These are phyloP conservation scores for Nematocida ironsii DNA, from an alignment of 371 early-diverging fungal genomes.

Conservation along the genomic window DNA sequence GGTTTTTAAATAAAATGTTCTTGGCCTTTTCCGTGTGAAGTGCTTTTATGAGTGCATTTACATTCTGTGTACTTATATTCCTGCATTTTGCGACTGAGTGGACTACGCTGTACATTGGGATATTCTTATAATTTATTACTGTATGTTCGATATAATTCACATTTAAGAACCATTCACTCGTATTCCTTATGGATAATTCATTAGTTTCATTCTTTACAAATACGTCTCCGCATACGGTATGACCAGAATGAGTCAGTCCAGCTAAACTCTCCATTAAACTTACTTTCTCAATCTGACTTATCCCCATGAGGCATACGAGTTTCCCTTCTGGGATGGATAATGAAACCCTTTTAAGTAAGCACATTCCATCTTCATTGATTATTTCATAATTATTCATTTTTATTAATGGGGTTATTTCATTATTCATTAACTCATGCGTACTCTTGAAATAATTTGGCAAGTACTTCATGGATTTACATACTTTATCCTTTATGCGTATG, in stretches of 20 bases:
- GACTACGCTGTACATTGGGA: background rate
- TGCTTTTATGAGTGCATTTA: background rate
- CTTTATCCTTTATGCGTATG: too few relatives aligned
- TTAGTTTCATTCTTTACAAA: conserved; percentile 57
- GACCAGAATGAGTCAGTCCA: conserved; percentile 72
- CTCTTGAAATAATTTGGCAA: too few relatives aligned
- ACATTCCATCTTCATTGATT: background rate
- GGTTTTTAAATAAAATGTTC: background rate
- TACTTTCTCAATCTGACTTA: conserved; percentile 73
- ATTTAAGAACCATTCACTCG: conserved; percentile 11
- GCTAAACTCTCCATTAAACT: conserved; percentile 67
- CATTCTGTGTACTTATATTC: background rate
- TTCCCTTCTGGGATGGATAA: conserved; percentile 17
- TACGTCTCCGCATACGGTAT: conserved; percentile 72
- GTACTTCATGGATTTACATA: too few relatives aligned
- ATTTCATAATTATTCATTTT: conserved; percentile 3
- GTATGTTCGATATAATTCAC: background rate
- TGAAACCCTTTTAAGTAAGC: conserved; percentile 9
- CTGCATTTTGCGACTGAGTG: conserved; percentile 15
- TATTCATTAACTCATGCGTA: too few relatives aligned
- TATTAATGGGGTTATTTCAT: background rate
- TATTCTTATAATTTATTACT: background rate
- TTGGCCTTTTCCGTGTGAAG: background rate
- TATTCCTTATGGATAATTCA: conserved; percentile 15
- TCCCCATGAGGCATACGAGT: conserved; percentile 72